Evolutionary conservation across 1,139 yeast genomes (phyloP).

Genomic region (Saccharomyces pastorianus): DNA sequence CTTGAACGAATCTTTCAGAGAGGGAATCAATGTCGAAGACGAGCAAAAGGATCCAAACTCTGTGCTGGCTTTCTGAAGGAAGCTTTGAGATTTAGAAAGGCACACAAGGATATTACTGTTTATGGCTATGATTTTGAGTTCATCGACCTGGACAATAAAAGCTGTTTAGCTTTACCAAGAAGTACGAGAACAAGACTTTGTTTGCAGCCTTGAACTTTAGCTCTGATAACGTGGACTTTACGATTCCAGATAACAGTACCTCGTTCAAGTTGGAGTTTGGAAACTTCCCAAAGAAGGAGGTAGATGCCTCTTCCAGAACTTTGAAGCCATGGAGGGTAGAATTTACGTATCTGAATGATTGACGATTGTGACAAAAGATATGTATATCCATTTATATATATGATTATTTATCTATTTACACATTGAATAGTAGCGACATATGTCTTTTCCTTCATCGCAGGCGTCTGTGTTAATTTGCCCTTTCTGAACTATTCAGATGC

Average conservation of each 20-base stretch:
- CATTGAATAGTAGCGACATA: too few relatives aligned
- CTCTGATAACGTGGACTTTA: background rate
- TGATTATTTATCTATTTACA: too few relatives aligned
- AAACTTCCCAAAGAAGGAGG: too few relatives aligned
- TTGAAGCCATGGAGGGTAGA: background rate
- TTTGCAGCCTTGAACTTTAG: background rate
- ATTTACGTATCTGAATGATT: too few relatives aligned
- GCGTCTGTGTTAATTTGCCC: too few relatives aligned
- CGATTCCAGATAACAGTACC: background rate
- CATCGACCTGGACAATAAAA: background rate
- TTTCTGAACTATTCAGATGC: conserved; percentile 33
- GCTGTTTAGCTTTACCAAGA: background rate
- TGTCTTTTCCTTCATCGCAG: too few relatives aligned
- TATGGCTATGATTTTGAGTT: background rate
- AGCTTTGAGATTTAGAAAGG: background rate
- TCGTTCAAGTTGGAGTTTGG: background rate
- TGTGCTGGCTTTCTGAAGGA: background rate
- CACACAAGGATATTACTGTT: background rate
- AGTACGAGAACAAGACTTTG: background rate
- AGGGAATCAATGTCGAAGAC: background rate
- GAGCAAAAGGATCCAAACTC: background rate
- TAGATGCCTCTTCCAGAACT: background rate
- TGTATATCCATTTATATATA: too few relatives aligned
- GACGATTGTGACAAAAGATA: background rate
- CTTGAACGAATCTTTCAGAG: background rate